Base-by-base conservation (phyloP, 768 basidiomycete species). In the Coprinopsis strossmayeri region DNA sequence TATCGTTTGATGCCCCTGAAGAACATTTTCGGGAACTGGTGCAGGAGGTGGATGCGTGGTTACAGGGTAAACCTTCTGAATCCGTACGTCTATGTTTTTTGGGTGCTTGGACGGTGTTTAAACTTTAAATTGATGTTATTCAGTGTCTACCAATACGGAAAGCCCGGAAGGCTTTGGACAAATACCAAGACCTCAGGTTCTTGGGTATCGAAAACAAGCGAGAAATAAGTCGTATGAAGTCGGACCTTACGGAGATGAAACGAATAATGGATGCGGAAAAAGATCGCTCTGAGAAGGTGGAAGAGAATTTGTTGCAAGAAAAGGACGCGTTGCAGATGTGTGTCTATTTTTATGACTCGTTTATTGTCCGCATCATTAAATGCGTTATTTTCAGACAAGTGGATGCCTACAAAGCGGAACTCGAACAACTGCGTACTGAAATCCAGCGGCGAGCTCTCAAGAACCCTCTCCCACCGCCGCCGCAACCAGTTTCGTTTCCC, bases 401-500 rank as follows among this genome's bases (percentile, higher is more conserved):
- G 24, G 47, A 49, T 25, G 27, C 26, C 52, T 24, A 49, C 27
- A 18, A 70, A 50, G 53, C 63, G 25, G 61, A 72, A 51, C 57
- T 74, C 5, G 62, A 68, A 50, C 60, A 64, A 18, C 65, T 72
- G 48, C 65, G 64, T 13, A 52, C 61, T 10, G 59, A 61, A 38
- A 55, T 64, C 32, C 55, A 47, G 28, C 53, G 30, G 13, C 53
- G 50, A 49, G 53, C 39, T 32, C 49, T 43, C 25, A 41, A 46
- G 43, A 46, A 57, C 58, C 80, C 80, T 3, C 69, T 82, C 17
- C 79, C 79, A 20, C 60, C 65, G 34, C 79, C 79, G n/a, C 79
- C 79, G 11, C 70, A 74, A 48, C 79, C 77, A 2, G 59, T 79
- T 5, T 67, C 74, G 7, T 61, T 72, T 9, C 72, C 75, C 21